These are phyloP conservation scores for Globisporangium middletonii DNA, from an alignment of 352 stramenopile species.

Conservation along the genomic window DNA sequence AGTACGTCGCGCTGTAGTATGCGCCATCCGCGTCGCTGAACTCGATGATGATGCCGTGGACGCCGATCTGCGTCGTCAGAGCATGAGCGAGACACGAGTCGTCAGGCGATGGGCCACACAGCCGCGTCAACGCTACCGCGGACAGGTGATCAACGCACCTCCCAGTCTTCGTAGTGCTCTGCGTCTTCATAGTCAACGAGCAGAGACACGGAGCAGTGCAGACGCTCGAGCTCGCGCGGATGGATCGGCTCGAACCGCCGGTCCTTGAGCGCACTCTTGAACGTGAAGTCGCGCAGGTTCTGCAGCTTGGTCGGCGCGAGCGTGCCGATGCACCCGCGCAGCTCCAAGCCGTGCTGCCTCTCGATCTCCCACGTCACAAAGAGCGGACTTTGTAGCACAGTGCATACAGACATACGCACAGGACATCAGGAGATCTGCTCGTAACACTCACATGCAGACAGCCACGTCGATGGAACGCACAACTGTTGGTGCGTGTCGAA, in stretches of 20 bases:
- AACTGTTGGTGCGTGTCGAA: conserved; percentile 60
- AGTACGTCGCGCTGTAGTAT: conserved; percentile 69
- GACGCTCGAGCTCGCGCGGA: conserved; percentile 50
- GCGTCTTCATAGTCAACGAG: conserved; percentile 77
- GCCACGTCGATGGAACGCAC: conserved; percentile 19
- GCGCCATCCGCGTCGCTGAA: conserved; percentile 46
- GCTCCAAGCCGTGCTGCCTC: conserved; percentile 26
- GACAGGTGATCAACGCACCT: conserved; percentile 24
- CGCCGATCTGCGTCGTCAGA: conserved; percentile 32
- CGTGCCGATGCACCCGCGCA: conserved; percentile 80
- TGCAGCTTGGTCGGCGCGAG: conserved; percentile 52
- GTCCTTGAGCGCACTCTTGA: conserved; percentile 78
- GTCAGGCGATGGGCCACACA: not conserved
- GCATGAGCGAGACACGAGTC: not conserved
- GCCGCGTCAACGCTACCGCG: not conserved
- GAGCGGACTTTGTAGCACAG: conserved; percentile 32
- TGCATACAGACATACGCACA: not conserved
- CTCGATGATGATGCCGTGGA: conserved; percentile 79
- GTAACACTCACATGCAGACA: not conserved
- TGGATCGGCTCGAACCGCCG: conserved; percentile 69
- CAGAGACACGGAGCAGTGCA: conserved; percentile 77
- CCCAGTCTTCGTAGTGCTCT: conserved; percentile 76
- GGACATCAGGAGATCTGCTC: not conserved
- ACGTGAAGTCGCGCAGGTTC: conserved; percentile 76
- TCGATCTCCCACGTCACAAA: conserved; percentile 87